Evolutionary conservation across 495 filamentous ascomycete genomes (phyloP).

Genomic region (Aspergillus mulundensis): DNA sequence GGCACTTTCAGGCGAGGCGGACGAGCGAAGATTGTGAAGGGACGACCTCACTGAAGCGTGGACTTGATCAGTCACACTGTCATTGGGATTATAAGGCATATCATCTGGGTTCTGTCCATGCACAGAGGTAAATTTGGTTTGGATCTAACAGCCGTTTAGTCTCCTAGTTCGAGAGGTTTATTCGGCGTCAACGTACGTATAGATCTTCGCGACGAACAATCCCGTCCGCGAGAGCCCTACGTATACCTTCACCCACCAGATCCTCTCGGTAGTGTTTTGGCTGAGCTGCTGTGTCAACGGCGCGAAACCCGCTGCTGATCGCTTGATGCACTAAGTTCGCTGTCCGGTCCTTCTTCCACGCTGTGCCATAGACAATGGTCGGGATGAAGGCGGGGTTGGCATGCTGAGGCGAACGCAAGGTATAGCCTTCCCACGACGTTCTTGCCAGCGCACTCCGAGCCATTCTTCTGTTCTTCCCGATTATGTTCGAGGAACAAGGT

Average conservation of each 20-base stretch:
- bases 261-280: slow-evolving; percentile 74
- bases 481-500: background rate
- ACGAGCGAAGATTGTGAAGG: slow-evolving; percentile 56
- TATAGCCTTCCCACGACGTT: slow-evolving; percentile 34
- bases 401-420: slow-evolving; percentile 28
- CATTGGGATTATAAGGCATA: slow-evolving; percentile 56
- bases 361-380: slow-evolving; percentile 73
- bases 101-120: slow-evolving; percentile 55
- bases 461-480: slow-evolving; percentile 13
- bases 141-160: slow-evolving; percentile 48
- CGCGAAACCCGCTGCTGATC: slow-evolving; percentile 66
- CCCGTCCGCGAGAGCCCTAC: slow-evolving; percentile 52
- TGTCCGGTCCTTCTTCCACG: slow-evolving; percentile 79
- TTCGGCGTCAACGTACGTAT: slow-evolving; percentile 44
- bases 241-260: slow-evolving; percentile 63
- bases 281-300: slow-evolving; percentile 75
- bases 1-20: slow-evolving; percentile 23
- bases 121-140: slow-evolving; percentile 74
- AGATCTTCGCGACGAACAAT: slow-evolving; percentile 56
- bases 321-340: slow-evolving; percentile 65
- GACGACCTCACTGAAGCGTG: slow-evolving; percentile 62
- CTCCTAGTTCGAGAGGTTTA: background rate
- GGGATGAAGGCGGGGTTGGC: slow-evolving; percentile 37
- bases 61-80: slow-evolving; percentile 56
- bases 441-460: slow-evolving; percentile 23